Evolutionary conservation across 2,329 filamentous ascomycete genomes (phyloP).

Genomic region (Aureobasidium sp.): DNA sequence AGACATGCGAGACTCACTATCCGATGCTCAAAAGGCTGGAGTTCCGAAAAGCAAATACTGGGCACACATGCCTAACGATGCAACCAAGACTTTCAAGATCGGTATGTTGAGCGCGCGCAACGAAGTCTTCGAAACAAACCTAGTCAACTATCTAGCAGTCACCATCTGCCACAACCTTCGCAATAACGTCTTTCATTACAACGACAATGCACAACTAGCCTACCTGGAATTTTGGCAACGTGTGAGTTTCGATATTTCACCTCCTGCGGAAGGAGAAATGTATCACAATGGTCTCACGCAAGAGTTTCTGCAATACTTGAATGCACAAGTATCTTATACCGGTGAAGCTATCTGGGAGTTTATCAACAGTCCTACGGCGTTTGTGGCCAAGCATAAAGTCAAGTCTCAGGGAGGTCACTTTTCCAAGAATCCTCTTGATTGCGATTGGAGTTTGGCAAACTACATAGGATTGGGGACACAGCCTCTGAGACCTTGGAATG

Average conservation of each 20-base stretch:
- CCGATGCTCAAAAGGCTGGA: no score
- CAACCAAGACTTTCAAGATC: background rate
- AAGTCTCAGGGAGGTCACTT: background rate
- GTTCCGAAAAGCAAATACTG: background rate
- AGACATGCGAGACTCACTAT: background rate
- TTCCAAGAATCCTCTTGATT: background rate
- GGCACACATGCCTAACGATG: background rate
- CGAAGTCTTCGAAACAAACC: background rate
- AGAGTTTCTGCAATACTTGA: no score
- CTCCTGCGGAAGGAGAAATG: no score
- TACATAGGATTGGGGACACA: no score
- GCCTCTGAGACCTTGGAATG: no score
- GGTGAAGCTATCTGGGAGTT: no score
- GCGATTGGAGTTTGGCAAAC: background rate
- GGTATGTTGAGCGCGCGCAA: background rate
- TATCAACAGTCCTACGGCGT: background rate
- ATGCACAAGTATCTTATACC: no score
- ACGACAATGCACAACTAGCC: background rate
- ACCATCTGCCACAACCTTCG: background rate
- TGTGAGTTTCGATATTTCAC: background rate
- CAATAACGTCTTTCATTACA: background rate
- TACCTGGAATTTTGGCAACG: slow-evolving; percentile 4
- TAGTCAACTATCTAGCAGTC: background rate
- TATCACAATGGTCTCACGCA: no score
- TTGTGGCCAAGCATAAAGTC: background rate